Evolutionary conservation across 2,329 filamentous ascomycete genomes (phyloP).

Genomic region (Diatrype stigma): DNA sequence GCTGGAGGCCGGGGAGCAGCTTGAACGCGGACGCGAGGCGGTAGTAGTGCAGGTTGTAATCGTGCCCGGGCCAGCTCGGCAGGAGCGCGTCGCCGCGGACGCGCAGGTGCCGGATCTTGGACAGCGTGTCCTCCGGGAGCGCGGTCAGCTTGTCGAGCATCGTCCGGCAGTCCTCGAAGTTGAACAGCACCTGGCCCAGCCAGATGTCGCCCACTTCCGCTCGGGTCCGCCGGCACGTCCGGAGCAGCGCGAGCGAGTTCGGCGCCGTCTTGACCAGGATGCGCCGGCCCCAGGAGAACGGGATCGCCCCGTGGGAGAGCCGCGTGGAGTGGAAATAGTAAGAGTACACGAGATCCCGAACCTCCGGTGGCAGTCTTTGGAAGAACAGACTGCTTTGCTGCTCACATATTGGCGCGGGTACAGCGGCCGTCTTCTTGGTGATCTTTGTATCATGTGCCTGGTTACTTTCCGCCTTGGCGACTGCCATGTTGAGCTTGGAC

Average conservation of each 20-base stretch:
- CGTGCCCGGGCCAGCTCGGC: background rate
- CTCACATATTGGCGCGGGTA: background rate
- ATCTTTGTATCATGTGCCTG: background rate
- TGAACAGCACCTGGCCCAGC: background rate
- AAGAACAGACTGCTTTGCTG: background rate
- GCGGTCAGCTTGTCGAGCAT: background rate
- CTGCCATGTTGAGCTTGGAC: background rate
- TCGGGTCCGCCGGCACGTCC: background rate
- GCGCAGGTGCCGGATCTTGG: background rate
- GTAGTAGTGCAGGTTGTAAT: background rate
- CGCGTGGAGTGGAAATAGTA: background rate
- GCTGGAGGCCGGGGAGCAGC: background rate
- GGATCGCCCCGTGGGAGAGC: background rate
- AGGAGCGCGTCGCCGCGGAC: background rate
- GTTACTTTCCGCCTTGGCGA: too few relatives aligned
- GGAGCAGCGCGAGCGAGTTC: background rate
- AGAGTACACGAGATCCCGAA: background rate
- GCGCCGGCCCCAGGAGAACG: background rate
- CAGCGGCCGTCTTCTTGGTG: background rate
- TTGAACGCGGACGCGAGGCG: background rate
- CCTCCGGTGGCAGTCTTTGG: background rate
- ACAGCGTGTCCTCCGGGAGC: background rate
- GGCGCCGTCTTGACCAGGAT: background rate
- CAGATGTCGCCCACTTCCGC: background rate
- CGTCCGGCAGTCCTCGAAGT: background rate